Conservation (phyloP, 257 asterid species). For the Rauvolfia tetraphylla region DNA sequence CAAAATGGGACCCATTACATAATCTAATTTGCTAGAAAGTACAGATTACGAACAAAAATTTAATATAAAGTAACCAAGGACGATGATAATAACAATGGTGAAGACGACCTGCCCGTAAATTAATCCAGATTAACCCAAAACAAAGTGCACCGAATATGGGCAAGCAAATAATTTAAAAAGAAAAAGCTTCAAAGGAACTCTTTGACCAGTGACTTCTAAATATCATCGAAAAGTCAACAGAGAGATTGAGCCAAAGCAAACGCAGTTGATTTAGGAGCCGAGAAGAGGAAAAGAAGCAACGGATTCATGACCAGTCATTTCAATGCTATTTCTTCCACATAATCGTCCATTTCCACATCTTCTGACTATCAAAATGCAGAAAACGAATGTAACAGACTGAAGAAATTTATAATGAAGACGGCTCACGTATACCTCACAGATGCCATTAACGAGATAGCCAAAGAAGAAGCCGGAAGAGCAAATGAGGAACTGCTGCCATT, state of each 20-base stretch:
- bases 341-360: neutral
- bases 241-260: neutral
- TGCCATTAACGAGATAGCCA: conserved; percentile 85
- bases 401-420: neutral
- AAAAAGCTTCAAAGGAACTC: neutral
- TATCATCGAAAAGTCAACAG: neutral
- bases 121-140: too few species aligned
- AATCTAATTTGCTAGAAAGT: neutral
- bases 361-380: neutral
- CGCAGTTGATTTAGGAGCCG: too few species aligned
- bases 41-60: neutral
- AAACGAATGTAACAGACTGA: neutral
- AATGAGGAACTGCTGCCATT: conserved; percentile 83
- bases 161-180: neutral
- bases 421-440: conserved; percentile 64
- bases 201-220: neutral
- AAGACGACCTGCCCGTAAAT: neutral
- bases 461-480: conserved; percentile 94
- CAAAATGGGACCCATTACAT: neutral
- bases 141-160: neutral
- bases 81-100: neutral
- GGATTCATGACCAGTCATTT: too few species aligned
- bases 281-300: neutral
- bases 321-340: neutral
- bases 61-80: neutral